phyloP scores from a whole-genome alignment of 495 filamentous ascomycete genomes.

The Clohesyomyces aquaticus region DNA sequence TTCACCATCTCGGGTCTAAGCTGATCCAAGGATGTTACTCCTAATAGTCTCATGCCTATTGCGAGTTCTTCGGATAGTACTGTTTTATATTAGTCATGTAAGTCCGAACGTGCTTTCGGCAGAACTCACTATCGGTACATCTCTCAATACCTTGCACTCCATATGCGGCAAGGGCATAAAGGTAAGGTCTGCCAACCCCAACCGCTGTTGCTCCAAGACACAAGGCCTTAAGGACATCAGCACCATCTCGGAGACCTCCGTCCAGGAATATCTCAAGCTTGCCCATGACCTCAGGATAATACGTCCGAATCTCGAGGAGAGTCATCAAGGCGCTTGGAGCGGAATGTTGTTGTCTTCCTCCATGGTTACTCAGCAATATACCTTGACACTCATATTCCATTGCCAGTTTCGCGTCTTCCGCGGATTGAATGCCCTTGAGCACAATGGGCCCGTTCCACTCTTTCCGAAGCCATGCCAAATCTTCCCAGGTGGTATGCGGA shows the following conservation, averaged over 20 bases:
- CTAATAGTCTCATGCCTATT: conserved; percentile 32
- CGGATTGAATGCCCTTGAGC: conserved; percentile 32
- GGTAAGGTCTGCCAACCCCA: conserved; percentile 28
- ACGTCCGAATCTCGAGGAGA: conserved; percentile 31
- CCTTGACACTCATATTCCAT: conserved; percentile 23
- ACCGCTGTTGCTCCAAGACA: conserved; percentile 35
- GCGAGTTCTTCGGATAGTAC: conserved; percentile 31
- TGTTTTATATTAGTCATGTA: not conserved
- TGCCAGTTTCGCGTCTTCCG: conserved; percentile 34
- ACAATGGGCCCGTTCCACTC: conserved; percentile 36
- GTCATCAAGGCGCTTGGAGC: conserved; percentile 31
- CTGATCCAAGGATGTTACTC: conserved; percentile 31
- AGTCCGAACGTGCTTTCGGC: not conserved
- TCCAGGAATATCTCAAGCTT: conserved; percentile 32
- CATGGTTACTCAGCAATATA: conserved; percentile 35
- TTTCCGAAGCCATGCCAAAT: conserved; percentile 32
- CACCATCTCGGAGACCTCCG: conserved; percentile 28
- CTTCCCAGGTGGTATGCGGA: conserved; percentile 31
- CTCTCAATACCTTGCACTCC: conserved; percentile 29
- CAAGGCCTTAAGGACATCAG: conserved; percentile 32
- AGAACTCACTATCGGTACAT: conserved; percentile 27
- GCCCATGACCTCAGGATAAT: conserved; percentile 32
- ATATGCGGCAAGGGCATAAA: conserved; percentile 35
- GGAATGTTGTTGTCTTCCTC: conserved; percentile 29
- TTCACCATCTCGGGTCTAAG: conserved; percentile 31